Conservation (phyloP, 371 early-diverging fungal genomes). For the Mucor lusitanicus region DNA sequence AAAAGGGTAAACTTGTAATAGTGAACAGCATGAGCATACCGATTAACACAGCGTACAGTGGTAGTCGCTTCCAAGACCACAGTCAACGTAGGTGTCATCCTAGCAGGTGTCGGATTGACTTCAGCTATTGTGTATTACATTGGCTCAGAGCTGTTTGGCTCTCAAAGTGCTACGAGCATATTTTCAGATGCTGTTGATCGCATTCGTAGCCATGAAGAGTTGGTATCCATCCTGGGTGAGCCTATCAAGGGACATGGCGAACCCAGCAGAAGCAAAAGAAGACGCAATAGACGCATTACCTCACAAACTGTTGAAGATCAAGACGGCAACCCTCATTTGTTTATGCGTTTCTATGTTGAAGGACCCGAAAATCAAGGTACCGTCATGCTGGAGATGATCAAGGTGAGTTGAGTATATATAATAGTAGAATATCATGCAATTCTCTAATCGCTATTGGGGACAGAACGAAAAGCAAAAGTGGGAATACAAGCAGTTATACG, state of each 20-base stretch:
- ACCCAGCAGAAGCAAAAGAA: slow-evolving; percentile 43
- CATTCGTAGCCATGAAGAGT: slow-evolving; percentile 31
- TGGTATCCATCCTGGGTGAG: slow-evolving; percentile 18
- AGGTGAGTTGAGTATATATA: slow-evolving; percentile 17
- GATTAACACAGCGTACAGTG: slow-evolving; percentile 16
- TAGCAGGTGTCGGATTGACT: slow-evolving; percentile 39
- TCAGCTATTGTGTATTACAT: slow-evolving; percentile 39
- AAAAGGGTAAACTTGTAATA: slow-evolving; percentile 34
- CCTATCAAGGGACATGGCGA: slow-evolving; percentile 54
- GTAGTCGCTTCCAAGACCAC: slow-evolving; percentile 46
- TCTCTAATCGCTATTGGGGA: not conserved
- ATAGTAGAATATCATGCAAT: not conserved
- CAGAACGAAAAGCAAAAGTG: slow-evolving; percentile 45
- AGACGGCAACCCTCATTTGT: slow-evolving; percentile 41
- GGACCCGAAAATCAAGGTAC: slow-evolving; percentile 50
- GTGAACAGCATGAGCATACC: not conserved
- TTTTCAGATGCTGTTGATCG: slow-evolving; percentile 49
- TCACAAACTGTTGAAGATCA: slow-evolving; percentile 47
- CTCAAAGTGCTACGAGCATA: slow-evolving; percentile 43
- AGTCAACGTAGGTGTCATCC: slow-evolving; percentile 41
- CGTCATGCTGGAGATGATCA: slow-evolving; percentile 53
- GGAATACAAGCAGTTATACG: slow-evolving; percentile 53
- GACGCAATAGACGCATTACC: slow-evolving; percentile 45
- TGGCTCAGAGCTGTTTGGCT: slow-evolving; percentile 40
- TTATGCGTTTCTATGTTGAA: slow-evolving; percentile 57